Conservation (phyloP, 1,284 basidiomycete genomes). For the Binderoboletus segoi region DNA sequence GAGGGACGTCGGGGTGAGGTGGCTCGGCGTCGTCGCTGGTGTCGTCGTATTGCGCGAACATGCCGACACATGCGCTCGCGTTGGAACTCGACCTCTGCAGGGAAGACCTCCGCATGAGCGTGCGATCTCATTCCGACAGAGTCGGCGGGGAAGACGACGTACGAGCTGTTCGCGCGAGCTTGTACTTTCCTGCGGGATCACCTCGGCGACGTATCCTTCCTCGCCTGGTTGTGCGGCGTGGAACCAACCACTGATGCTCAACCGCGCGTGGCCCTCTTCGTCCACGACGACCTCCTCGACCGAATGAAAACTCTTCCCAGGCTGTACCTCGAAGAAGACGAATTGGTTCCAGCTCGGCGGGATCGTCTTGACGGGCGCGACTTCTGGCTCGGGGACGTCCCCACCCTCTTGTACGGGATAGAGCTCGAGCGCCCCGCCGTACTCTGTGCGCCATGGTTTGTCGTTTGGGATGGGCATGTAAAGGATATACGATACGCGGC, state of each 20-base stretch:
- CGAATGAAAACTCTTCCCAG: constrained; percentile 92
- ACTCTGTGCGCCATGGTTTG: constrained; percentile 71
- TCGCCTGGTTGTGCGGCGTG: constrained; percentile 92
- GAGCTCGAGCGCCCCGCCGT: constrained; percentile 96
- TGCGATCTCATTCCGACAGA: neutral
- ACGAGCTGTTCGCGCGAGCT: constrained; percentile 79
- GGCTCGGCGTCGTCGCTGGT: constrained; percentile 39
- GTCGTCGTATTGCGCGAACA: constrained; percentile 61
- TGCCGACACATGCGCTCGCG: constrained; percentile 22
- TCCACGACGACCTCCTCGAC: constrained; percentile 95
- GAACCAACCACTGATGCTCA: constrained; percentile 98
- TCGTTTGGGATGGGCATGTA: constrained; percentile 90
- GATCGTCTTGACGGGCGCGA: constrained; percentile 63
- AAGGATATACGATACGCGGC: constrained; percentile 95
- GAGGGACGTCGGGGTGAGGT: constrained; percentile 50
- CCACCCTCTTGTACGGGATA: constrained; percentile 67
- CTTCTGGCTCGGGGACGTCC: constrained; percentile 63
- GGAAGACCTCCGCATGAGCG: neutral
- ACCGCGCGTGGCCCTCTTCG: constrained; percentile 68
- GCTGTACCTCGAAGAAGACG: constrained; percentile 92
- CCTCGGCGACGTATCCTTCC: constrained; percentile 74
- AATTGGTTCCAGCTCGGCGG: constrained; percentile 96
- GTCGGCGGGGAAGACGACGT: constrained; percentile 31
- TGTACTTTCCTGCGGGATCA: constrained; percentile 51
- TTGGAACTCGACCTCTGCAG: constrained; percentile 61